These are phyloP conservation scores for Arxiozyma heterogenica DNA, from an alignment of 1,139 yeast genomes.

Conservation along the genomic window DNA sequence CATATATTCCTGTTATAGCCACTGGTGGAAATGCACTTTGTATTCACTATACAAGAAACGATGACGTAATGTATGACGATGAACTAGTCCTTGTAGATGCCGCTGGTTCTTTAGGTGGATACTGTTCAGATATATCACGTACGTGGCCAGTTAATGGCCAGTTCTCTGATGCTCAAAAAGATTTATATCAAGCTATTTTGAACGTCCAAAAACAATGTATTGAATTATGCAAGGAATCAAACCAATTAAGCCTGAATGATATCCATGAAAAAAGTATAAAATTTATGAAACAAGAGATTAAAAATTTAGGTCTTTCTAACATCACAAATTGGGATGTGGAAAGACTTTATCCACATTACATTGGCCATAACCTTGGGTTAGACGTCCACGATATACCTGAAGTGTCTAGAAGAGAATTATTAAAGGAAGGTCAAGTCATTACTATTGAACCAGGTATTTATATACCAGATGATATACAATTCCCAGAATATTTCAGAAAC, in stretches of 20 bases:
- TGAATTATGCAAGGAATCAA: constrained; percentile 42
- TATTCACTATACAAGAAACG: constrained; percentile 85
- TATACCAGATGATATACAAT: constrained; percentile 58
- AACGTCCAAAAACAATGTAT: constrained; percentile 77
- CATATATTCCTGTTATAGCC: constrained; percentile 94
- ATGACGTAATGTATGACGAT: constrained; percentile 61
- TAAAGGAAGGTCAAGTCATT: constrained; percentile 61
- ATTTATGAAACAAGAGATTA: constrained; percentile 52
- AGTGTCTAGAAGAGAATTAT: constrained; percentile 42
- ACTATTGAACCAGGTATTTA: constrained; percentile 95
- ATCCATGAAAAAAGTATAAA: constrained; percentile 63
- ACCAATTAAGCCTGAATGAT: constrained; percentile 56
- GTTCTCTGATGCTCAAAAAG: constrained; percentile 71
- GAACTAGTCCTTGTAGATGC: constrained; percentile 93
- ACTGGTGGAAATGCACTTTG: constrained; percentile 81
- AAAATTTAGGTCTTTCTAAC: constrained; percentile 57
- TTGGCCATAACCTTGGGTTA: constrained; percentile 91
- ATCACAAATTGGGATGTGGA: constrained; percentile 45
- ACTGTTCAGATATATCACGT: constrained; percentile 90
- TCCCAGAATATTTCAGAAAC: constrained; percentile 76
- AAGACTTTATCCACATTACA: constrained; percentile 79
- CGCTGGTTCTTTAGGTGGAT: constrained; percentile 89
- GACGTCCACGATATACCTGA: constrained; percentile 83
- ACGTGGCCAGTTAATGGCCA: constrained; percentile 85
- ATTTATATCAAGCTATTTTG: constrained; percentile 79